Evolutionary conservation across 176 grass and related monocot species (phyloP).

Genomic region (Elymus sibiricus): DNA sequence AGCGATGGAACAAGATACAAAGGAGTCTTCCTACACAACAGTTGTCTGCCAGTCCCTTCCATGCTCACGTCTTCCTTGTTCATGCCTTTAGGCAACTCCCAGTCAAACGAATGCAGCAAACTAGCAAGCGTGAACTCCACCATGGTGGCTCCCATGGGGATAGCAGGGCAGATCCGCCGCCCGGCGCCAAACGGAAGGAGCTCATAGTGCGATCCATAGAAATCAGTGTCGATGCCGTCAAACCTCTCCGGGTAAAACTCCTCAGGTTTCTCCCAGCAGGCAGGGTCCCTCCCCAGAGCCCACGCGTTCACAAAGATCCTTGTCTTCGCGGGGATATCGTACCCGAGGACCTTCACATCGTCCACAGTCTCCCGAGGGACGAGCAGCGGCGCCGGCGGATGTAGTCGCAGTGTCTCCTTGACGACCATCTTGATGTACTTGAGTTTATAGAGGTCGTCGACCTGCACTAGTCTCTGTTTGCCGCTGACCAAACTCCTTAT

Average conservation of each 20-base stretch:
- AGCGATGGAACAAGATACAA: conserved; percentile 10
- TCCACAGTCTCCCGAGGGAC: not conserved
- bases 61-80: conserved; percentile 16
- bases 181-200: conserved; percentile 38
- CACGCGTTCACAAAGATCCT: conserved; percentile 7
- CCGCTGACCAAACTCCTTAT: not conserved
- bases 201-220: conserved; percentile 33
- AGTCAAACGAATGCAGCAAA: conserved; percentile 31
- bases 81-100: conserved; percentile 16
- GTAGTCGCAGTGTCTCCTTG: conserved; percentile 16
- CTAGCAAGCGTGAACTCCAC: conserved; percentile 29
- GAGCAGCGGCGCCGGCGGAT: not conserved
- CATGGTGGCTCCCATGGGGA: not conserved
- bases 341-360: not conserved
- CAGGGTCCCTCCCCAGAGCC: not conserved
- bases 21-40: conserved; percentile 5
- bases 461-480: not conserved
- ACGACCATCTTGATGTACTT: conserved; percentile 4
- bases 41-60: not conserved
- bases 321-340: not conserved
- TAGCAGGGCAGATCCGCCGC: conserved; percentile 32
- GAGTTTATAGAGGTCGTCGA: not conserved
- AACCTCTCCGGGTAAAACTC: conserved; percentile 18
- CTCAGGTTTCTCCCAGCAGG: not conserved
- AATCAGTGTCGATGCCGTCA: not conserved